Conservation (phyloP, 2,329 filamentous ascomycete genomes). For the Remersonia thermophila region DNA sequence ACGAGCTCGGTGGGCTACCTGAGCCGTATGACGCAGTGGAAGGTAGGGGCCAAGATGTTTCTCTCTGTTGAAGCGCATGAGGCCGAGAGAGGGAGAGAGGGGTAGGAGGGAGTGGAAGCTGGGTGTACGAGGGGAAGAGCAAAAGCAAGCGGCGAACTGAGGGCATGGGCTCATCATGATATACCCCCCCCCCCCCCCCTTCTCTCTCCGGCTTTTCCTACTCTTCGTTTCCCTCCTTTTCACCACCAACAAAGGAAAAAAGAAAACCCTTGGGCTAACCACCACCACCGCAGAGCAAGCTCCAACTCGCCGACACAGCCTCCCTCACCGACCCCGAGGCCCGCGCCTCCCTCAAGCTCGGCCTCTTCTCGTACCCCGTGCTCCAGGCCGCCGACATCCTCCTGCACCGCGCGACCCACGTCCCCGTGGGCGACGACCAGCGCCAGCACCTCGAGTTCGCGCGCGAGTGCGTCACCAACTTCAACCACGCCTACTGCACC, state of each 20-base stretch:
- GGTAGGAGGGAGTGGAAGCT: too few relatives aligned
- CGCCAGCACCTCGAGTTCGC: constrained; percentile 88
- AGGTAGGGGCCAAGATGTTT: too few relatives aligned
- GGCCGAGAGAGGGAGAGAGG: neutral
- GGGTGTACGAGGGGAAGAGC: too few relatives aligned
- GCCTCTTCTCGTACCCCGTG: constrained; percentile 91
- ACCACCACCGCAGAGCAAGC: constrained; percentile 33
- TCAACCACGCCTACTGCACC: constrained; percentile 64
- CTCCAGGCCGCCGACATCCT: constrained; percentile 91
- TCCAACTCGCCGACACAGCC: constrained; percentile 48
- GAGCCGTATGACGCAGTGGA: constrained; percentile 99
- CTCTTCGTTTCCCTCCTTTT: too few relatives aligned
- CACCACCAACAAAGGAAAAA: too few relatives aligned
- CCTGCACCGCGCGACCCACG: constrained; percentile 81
- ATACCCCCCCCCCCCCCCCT: too few relatives aligned
- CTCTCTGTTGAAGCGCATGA: neutral
- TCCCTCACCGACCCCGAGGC: constrained; percentile 45
- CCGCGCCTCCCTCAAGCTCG: constrained; percentile 59
- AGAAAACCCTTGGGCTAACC: neutral
- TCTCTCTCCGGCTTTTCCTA: too few relatives aligned
- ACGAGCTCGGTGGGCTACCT: constrained; percentile 85
- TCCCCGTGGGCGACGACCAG: constrained; percentile 95
- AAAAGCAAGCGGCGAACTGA: too few relatives aligned
- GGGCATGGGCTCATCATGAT: too few relatives aligned
- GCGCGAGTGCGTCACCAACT: constrained; percentile 71